These are phyloP conservation scores for Hymenoscyphus repandus DNA, from an alignment of 2,329 filamentous ascomycete species.

Conservation along the genomic window DNA sequence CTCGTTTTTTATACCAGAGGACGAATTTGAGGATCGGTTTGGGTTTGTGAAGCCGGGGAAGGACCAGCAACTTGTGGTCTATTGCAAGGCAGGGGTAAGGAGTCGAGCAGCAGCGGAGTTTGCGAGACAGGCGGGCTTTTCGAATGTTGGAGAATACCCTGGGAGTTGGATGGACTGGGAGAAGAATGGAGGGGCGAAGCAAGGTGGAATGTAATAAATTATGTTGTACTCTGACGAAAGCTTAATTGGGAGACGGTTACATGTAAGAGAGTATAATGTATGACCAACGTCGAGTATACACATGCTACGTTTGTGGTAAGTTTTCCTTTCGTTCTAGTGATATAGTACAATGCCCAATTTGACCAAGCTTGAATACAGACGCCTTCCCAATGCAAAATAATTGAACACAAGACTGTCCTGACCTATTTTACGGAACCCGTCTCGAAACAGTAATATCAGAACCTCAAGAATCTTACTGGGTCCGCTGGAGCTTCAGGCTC, in stretches of 20 bases:
- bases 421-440: not conserved
- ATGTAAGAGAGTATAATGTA: not conserved
- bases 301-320: not conserved
- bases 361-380: not conserved
- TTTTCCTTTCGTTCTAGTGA: not conserved
- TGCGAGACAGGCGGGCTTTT: constrained; percentile 73
- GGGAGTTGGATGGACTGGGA: constrained; percentile 84
- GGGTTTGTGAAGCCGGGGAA: constrained; percentile 66
- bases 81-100: constrained; percentile 88
- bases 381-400: constrained; percentile 2
- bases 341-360: not conserved
- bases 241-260: not conserved
- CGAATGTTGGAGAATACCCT: constrained; percentile 63
- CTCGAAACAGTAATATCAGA: constrained; percentile 8
- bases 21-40: constrained; percentile 79
- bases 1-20: constrained; percentile 66
- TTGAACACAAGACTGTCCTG: not conserved
- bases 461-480: constrained; percentile 13
- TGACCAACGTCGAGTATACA: too few species aligned
- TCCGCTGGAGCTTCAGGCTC: constrained; percentile 2
- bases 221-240: not conserved
- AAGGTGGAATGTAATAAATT: constrained; percentile 13
- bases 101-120: constrained; percentile 71
- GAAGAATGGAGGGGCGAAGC: constrained; percentile 53
- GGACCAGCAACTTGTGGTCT: constrained; percentile 67